Conservation (phyloP, 495 filamentous ascomycete genomes). For the Penicillium soppii region DNA sequence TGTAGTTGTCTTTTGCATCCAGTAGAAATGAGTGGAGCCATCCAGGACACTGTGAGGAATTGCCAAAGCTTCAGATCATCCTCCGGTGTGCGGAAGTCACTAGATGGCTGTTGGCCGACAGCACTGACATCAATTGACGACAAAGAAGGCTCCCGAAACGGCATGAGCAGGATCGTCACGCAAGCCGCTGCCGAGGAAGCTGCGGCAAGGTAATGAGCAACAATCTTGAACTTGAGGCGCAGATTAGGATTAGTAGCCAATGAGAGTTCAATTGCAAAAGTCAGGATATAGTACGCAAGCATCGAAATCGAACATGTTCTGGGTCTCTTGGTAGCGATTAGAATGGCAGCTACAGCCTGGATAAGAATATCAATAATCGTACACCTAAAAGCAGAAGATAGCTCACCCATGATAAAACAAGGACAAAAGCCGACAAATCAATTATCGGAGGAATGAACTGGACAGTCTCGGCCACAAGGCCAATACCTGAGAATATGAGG, state of each 20-base stretch:
- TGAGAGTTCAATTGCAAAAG: constrained; percentile 41
- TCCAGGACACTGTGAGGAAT: constrained; percentile 81
- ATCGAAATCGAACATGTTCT: constrained; percentile 38
- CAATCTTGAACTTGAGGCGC: constrained; percentile 24
- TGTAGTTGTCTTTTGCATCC: constrained; percentile 63
- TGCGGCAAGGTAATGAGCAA: constrained; percentile 42
- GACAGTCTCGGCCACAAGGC: constrained; percentile 38
- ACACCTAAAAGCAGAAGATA: not conserved
- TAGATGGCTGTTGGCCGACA: constrained; percentile 56
- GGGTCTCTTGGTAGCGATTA: constrained; percentile 51
- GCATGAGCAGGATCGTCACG: constrained; percentile 65
- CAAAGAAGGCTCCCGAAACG: constrained; percentile 61
- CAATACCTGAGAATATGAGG: constrained; percentile 39
- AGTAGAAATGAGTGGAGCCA: constrained; percentile 66
- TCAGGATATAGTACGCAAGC: constrained; percentile 30
- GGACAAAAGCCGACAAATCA: constrained; percentile 25
- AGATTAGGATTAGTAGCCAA: constrained; percentile 28
- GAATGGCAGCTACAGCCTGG: constrained; percentile 41
- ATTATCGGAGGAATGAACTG: constrained; percentile 34
- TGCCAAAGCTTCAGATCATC: constrained; percentile 78
- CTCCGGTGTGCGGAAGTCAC: constrained; percentile 71
- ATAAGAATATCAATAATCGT: constrained; percentile 10
- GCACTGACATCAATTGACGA: constrained; percentile 60
- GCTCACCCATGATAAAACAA: constrained; percentile 50
- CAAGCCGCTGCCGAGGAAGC: constrained; percentile 43